Percentiles rank a stretch among this genome's conserved stretches.
Conservation (phyloP, 2,329 filamentous ascomycete species). For the Exophiala sideris region DNA sequence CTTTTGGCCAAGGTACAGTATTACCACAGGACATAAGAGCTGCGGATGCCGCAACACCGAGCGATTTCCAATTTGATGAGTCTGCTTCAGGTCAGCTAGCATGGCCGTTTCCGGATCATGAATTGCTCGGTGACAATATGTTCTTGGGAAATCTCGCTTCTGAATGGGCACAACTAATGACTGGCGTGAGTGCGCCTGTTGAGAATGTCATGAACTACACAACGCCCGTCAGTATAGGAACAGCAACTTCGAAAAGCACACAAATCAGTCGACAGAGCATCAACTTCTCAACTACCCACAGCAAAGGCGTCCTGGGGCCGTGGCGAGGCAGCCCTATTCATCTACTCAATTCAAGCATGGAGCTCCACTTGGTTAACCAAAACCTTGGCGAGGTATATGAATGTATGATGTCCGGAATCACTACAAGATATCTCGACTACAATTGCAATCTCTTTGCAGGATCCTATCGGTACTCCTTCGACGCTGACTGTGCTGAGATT, state of each 20-base stretch:
- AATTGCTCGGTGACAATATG: conserved; percentile 9
- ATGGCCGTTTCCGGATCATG: conserved; percentile 2
- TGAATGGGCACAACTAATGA: conserved; percentile 9
- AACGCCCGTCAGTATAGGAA: background rate
- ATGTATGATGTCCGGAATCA: conserved; percentile 19
- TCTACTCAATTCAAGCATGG: conserved; percentile 17
- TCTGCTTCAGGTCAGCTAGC: background rate
- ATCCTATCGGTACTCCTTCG: conserved; percentile 17
- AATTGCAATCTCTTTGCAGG: conserved; percentile 18
- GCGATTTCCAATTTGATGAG: background rate
- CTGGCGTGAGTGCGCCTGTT: background rate
- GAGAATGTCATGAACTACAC: background rate
- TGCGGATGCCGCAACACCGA: background rate
- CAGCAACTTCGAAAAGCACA: background rate
- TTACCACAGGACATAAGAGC: no score
- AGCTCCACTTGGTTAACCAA: conserved; percentile 10
- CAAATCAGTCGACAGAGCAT: background rate
- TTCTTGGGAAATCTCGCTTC: conserved; percentile 14
- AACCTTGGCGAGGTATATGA: conserved; percentile 17
- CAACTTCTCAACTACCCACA: background rate
- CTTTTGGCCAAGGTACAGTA: background rate
- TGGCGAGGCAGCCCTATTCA: conserved; percentile 17
- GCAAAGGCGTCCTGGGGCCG: background rate
- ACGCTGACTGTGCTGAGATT: background rate
- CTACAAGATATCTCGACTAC: conserved; percentile 18